These are phyloP conservation scores for Ustilago cynodontis DNA, from an alignment of 1,284 basidiomycete genomes.

Conservation along the genomic window DNA sequence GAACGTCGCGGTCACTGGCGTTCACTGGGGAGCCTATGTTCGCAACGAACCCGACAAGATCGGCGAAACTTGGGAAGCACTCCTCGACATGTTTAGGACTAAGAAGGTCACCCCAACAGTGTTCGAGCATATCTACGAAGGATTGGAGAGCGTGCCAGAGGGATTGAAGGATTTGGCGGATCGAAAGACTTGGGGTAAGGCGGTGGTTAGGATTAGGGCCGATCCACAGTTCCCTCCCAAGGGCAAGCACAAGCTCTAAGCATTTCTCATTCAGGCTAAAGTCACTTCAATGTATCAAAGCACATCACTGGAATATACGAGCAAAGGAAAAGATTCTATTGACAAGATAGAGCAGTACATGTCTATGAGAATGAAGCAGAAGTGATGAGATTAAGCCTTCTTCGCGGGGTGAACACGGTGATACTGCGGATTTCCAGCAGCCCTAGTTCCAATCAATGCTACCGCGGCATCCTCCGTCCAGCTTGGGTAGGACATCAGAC, in stretches of 20 bases:
- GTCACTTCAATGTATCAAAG: background rate
- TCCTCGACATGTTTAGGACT: constrained; percentile 80
- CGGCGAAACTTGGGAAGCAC: constrained; percentile 79
- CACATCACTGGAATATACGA: background rate
- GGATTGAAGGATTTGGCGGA: constrained; percentile 75
- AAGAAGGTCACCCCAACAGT: constrained; percentile 80
- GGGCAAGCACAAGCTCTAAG: constrained; percentile 54
- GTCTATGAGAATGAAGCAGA: background rate
- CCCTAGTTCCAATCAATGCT: constrained; percentile 42
- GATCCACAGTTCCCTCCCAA: constrained; percentile 54
- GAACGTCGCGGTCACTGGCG: constrained; percentile 75
- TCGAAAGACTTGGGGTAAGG: constrained; percentile 94
- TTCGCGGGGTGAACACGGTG: constrained; percentile 50
- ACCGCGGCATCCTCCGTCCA: constrained; percentile 58
- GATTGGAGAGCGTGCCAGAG: constrained; percentile 77
- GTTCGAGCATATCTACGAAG: constrained; percentile 80
- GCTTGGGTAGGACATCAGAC: constrained; percentile 56
- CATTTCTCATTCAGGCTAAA: too few species aligned
- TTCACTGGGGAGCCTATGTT: constrained; percentile 60
- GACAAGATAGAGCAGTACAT: background rate
- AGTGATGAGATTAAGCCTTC: constrained; percentile 7
- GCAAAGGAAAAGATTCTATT: background rate
- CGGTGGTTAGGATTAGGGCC: constrained; percentile 76
- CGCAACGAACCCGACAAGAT: constrained; percentile 77
- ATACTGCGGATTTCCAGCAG: constrained; percentile 59